phyloP scores from a whole-genome alignment of 2,329 filamentous ascomycete genomes.

The Colletotrichum aenigma region DNA sequence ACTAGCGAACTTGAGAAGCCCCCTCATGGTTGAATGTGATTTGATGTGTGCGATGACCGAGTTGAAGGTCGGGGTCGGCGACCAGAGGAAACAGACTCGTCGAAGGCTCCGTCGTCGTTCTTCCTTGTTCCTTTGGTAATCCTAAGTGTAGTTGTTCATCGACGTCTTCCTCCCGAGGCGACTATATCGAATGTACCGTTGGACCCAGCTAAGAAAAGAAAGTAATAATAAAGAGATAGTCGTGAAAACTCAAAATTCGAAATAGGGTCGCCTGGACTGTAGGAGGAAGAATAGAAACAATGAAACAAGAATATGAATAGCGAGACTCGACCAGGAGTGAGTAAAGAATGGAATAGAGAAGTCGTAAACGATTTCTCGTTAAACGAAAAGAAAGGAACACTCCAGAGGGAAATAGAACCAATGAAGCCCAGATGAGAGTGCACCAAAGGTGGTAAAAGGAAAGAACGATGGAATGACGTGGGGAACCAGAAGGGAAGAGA shows the following conservation, averaged over 20 bases:
- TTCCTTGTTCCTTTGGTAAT: background rate
- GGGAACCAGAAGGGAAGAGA: background rate
- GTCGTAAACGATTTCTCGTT: constrained; percentile 2
- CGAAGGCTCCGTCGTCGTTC: background rate
- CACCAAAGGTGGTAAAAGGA: background rate
- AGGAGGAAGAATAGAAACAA: background rate
- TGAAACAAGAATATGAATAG: background rate
- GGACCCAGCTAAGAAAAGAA: background rate
- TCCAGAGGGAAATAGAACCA: background rate
- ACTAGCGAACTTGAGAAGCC: constrained; percentile 4
- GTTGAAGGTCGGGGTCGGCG: background rate
- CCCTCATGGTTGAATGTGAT: background rate
- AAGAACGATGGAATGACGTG: background rate
- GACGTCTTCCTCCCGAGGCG: background rate
- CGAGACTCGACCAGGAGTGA: constrained; percentile 11
- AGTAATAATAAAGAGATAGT: background rate
- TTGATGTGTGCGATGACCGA: background rate
- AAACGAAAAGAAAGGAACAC: constrained; percentile 13
- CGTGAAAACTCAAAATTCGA: background rate
- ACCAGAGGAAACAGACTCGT: background rate
- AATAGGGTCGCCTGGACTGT: constrained; percentile 8
- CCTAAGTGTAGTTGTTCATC: background rate
- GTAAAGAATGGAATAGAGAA: constrained; percentile 11
- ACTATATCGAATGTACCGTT: background rate
- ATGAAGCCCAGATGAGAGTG: constrained; percentile 12